phyloP scores from a whole-genome alignment of 2,329 filamentous ascomycete species.

The Arthrobotrys musiformis region DNA sequence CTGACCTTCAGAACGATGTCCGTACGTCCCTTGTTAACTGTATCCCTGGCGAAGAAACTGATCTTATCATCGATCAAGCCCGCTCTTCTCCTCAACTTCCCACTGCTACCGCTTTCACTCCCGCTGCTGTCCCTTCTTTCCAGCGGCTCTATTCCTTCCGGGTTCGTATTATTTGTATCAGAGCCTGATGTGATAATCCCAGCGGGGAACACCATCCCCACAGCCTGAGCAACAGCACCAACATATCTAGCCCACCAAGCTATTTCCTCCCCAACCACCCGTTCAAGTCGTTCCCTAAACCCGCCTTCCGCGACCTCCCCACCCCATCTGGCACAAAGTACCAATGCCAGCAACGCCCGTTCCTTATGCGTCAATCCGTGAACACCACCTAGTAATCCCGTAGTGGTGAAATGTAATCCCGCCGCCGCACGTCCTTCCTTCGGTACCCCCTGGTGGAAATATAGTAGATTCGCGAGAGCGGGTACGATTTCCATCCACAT shows the following conservation, averaged over 20 bases:
- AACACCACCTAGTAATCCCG: conserved; percentile 72
- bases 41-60: conserved; percentile 50
- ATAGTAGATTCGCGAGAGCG: conserved; percentile 72
- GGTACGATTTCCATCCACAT: conserved; percentile 67
- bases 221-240: conserved; percentile 70
- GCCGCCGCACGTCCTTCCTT: conserved; percentile 72
- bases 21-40: conserved; percentile 60
- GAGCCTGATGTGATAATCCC: too few relatives aligned
- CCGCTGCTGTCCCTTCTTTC: conserved; percentile 61
- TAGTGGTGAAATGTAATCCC: conserved; percentile 77
- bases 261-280: conserved; percentile 68
- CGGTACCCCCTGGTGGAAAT: conserved; percentile 66
- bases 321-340: conserved; percentile 79
- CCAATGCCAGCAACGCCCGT: conserved; percentile 76
- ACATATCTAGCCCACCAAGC: conserved; percentile 75
- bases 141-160: neutral
- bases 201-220: conserved; percentile 72
- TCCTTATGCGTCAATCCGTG: conserved; percentile 80
- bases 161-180: neutral
- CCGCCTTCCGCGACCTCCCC: conserved; percentile 70
- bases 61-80: conserved; percentile 63
- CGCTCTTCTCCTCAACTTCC: conserved; percentile 64
- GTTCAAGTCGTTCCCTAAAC: conserved; percentile 68
- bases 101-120: conserved; percentile 61
- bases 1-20: conserved; percentile 65